Percentiles rank a stretch among this genome's conserved stretches.
These are phyloP conservation scores for Xylaria grammica DNA, from an alignment of 495 filamentous ascomycete species.

Conservation along the genomic window DNA sequence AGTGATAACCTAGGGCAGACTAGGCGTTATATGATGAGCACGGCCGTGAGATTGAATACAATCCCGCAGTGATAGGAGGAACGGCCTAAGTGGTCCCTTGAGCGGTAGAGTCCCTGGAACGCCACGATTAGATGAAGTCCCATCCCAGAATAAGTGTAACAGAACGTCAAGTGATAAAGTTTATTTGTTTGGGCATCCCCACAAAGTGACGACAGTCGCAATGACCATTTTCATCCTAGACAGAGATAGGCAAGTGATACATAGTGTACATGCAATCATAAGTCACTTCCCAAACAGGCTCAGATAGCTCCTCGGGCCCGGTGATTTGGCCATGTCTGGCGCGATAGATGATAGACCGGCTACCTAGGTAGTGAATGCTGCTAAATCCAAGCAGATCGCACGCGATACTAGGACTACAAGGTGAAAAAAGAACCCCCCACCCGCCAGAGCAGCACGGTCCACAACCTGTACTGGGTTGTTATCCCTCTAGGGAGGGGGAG, in stretches of 20 bases:
- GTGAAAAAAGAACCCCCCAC: neutral
- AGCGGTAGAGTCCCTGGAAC: neutral
- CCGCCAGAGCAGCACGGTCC: neutral
- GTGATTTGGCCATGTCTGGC: neutral
- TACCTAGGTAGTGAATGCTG: neutral
- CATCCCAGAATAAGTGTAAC: neutral
- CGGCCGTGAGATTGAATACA: neutral
- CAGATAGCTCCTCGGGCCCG: neutral
- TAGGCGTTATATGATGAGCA: conserved; percentile 2
- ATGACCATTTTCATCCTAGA: neutral
- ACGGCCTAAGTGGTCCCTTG: neutral
- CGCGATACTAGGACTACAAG: neutral
- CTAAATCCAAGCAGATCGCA: neutral
- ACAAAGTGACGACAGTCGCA: conserved; percentile 4
- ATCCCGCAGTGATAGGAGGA: neutral
- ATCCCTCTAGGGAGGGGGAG: no score
- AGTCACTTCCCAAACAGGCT: conserved; percentile 5
- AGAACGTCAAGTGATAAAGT: neutral
- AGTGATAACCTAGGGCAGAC: neutral
- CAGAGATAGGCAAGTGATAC: conserved; percentile 4
- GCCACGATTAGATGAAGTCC: conserved; percentile 13
- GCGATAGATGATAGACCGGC: neutral
- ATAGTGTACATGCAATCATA: neutral
- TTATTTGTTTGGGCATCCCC: neutral
- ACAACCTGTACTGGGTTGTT: neutral